A percentile compares a stretch with the other conserved stretches of the same genome.
These are phyloP conservation scores for Melastoma candidum DNA, from an alignment of 441 rosid genomes.

Conservation along the genomic window DNA sequence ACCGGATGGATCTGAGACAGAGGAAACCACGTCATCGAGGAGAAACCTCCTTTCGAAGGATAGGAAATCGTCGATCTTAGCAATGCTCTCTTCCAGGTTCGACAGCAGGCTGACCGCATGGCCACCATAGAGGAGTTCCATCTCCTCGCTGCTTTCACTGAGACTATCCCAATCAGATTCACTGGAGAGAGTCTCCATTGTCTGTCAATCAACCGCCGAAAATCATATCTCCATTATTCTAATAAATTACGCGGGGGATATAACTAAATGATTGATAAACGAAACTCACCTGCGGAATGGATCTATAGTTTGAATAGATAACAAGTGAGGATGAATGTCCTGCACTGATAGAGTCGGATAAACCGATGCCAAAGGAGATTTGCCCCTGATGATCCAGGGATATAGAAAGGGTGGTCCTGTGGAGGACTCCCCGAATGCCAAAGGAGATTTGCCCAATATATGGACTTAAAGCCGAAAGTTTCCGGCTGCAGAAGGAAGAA, in stretches of 20 bases:
- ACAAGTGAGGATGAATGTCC: constrained; percentile 19
- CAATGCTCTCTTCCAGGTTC: constrained; percentile 72
- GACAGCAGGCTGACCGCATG: constrained; percentile 60
- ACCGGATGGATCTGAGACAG: constrained; percentile 53
- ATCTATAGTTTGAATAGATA: constrained; percentile 12
- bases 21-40: constrained; percentile 67
- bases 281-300: constrained; percentile 7
- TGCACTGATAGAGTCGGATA: constrained; percentile 16
- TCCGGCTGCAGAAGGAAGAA: background rate
- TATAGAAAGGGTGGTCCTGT: constrained; percentile 21
- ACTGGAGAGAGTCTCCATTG: constrained; percentile 50
- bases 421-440: constrained; percentile 51
- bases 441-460: constrained; percentile 74
- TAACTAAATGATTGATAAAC: background rate
- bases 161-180: constrained; percentile 86
- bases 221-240: constrained; percentile 10
- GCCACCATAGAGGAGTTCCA: constrained; percentile 45
- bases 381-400: constrained; percentile 30
- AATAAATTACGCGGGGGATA: background rate
- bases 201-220: constrained; percentile 23
- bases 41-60: constrained; percentile 66
- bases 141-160: constrained; percentile 78
- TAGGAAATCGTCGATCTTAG: constrained; percentile 80
- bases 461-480: constrained; percentile 26
- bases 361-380: constrained; percentile 37